Base-by-base conservation (phyloP, 805 yeast species). In the Alloascoidea hylecoeti region DNA sequence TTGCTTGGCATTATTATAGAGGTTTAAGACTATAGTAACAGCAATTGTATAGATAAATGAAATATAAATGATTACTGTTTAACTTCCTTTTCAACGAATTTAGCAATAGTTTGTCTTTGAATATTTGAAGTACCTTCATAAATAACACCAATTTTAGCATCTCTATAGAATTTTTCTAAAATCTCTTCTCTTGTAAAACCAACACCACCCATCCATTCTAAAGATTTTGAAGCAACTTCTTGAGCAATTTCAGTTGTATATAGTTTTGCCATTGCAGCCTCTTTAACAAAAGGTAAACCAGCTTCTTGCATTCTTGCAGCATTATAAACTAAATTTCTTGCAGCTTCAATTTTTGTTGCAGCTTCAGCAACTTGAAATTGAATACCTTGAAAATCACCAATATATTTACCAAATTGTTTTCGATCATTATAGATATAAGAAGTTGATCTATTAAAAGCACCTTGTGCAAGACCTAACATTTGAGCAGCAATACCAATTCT, bases 171-270 rank as follows among this genome's bases (percentile, higher is more conserved):
- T 55, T 63, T 62, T 49, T 62, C 68, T 17, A 58, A 50, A 4
- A 46, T 41, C 41, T 60, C 64, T 18, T 63, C 68, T 38, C 68
- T 51, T 16, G 67, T 62, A 49, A 61, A 62, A 14, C 68, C 68
- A 15, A 63, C 65, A 15, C 68, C 68, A 17, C 68, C 68, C 66
- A 63, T 61, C 62, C 68, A 64, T 42, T 62, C 68, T 17, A 62
- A 62, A 13, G 68, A 67, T 39, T 51, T 47, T 5, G 63, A 55
- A 16, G 67, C 50, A 2, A 61, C 53, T 38, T 48, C 49, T 36
- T 59, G 63, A 5, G 68, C 68, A 16, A 58, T 53, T 40, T 57
- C 60, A 14, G 63, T 53, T 39, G 64, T 57, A 43, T 59, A 57
- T 15, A 60, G 50, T 48, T 62, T 62, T 35, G 67, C 66, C 65